phyloP scores from a whole-genome alignment of 192 early-diverging fungal species.

The Phlyctochytrium planicorne region DNA sequence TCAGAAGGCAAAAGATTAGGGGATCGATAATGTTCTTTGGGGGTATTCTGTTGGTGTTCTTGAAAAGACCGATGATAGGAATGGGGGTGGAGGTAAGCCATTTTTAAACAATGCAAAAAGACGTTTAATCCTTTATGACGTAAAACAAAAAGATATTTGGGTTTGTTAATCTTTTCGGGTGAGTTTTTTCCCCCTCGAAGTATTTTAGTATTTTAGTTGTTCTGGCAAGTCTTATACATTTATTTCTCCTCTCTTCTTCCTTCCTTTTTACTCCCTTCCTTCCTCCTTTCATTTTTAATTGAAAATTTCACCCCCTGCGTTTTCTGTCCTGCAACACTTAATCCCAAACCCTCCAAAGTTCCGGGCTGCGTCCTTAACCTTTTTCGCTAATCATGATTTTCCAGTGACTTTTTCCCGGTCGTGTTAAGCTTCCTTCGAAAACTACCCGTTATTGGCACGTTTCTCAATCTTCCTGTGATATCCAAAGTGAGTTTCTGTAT shows the following conservation, averaged over 20 bases:
- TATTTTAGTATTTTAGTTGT: background rate
- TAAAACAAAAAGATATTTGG: slow-evolving; percentile 60
- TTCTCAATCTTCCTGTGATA: slow-evolving; percentile 83
- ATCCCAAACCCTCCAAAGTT: too few relatives aligned
- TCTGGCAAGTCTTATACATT: background rate
- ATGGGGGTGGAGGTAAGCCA: slow-evolving; percentile 74
- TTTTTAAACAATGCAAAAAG: too few relatives aligned
- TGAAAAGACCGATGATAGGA: slow-evolving; percentile 87
- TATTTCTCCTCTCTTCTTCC: too few relatives aligned
- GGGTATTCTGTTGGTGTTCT: slow-evolving; percentile 85
- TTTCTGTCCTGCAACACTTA: too few relatives aligned
- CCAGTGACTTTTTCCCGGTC: slow-evolving; percentile 97
- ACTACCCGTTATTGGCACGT: slow-evolving; percentile 84
- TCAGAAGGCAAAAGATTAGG: slow-evolving; percentile 77
- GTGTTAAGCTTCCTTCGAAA: slow-evolving; percentile 83
- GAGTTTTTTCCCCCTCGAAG: slow-evolving; percentile 18
- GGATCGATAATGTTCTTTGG: slow-evolving; percentile 88
- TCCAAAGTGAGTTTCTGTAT: slow-evolving; percentile 54
- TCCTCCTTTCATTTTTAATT: too few relatives aligned
- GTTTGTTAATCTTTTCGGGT: slow-evolving; percentile 98
- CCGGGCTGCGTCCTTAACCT: too few relatives aligned
- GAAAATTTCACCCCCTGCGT: too few relatives aligned
- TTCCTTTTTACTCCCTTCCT: too few relatives aligned
- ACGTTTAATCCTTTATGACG: background rate
- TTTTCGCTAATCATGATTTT: slow-evolving; percentile 5